Conservation (phyloP, 441 rosid species). For the Gossypium gossypioides region DNA sequence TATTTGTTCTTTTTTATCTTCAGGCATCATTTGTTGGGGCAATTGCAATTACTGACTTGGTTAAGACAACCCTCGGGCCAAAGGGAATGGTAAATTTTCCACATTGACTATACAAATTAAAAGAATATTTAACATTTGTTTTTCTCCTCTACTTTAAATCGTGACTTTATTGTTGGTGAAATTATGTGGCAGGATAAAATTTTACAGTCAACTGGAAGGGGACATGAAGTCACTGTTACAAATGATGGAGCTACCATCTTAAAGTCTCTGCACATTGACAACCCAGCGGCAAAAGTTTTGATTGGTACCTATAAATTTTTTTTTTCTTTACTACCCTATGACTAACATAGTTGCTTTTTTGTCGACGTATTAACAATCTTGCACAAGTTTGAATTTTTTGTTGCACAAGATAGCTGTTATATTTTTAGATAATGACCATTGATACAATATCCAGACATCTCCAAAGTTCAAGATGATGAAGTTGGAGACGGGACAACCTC, state of each 20-base stretch:
- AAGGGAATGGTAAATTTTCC: slow-evolving; percentile 77
- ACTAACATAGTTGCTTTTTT: background rate
- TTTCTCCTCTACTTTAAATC: background rate
- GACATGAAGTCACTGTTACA: slow-evolving; percentile 69
- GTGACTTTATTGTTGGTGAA: slow-evolving; percentile 7
- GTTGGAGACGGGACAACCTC: slow-evolving; percentile 99
- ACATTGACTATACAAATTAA: background rate
- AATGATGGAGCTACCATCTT: slow-evolving; percentile 96
- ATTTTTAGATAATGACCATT: slow-evolving; percentile 17
- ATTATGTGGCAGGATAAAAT: slow-evolving; percentile 60
- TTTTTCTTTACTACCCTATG: background rate
- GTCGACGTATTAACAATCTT: background rate
- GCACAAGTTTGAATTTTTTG: background rate
- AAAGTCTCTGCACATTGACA: slow-evolving; percentile 86
- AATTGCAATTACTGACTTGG: slow-evolving; percentile 81
- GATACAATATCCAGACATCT: slow-evolving; percentile 44
- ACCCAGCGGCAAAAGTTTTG: slow-evolving; percentile 93
- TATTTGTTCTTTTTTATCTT: background rate
- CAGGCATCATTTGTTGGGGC: slow-evolving; percentile 94
- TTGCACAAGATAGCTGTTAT: background rate
- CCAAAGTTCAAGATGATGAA: slow-evolving; percentile 99
- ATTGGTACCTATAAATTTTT: slow-evolving; percentile 53
- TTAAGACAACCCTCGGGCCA: slow-evolving; percentile 93
- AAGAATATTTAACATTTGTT: background rate
- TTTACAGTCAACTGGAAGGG: slow-evolving; percentile 88